Conservation (phyloP, 2,329 filamentous ascomycete species). For the Harringtonia lauricola region DNA sequence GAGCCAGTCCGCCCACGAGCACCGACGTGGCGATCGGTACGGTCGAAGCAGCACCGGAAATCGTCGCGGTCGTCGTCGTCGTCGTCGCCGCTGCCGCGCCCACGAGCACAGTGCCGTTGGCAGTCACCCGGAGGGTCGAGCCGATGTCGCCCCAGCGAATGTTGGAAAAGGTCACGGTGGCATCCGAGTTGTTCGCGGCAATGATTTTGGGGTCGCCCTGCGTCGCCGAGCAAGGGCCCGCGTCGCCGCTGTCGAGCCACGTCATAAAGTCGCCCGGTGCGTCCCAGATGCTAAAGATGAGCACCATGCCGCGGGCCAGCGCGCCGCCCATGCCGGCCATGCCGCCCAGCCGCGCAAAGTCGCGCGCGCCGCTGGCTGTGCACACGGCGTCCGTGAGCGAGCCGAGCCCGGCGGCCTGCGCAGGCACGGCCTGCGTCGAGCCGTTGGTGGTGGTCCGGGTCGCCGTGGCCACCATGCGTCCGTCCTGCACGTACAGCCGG, state of each 20-base stretch:
- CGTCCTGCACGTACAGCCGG: conserved; percentile 35
- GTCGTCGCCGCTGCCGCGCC: not conserved
- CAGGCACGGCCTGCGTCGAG: conserved; percentile 1
- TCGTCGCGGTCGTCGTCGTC: too few species aligned
- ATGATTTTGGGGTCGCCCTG: conserved; percentile 41
- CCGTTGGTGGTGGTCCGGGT: conserved; percentile 5
- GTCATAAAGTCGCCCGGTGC: conserved; percentile 41
- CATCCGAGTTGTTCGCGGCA: conserved; percentile 28
- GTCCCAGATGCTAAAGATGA: conserved; percentile 45
- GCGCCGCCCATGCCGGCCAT: conserved; percentile 21
- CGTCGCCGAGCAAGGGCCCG: conserved; percentile 42
- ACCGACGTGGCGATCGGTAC: too few species aligned
- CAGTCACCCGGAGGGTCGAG: conserved; percentile 2
- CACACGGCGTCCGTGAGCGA: conserved; percentile 15
- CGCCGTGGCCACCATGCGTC: conserved; percentile 29
- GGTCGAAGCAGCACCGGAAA: too few species aligned
- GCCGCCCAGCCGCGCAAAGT: conserved; percentile 19
- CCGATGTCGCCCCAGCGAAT: conserved; percentile 43
- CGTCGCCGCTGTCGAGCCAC: conserved; percentile 40
- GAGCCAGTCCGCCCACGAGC: too few species aligned
- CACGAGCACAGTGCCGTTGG: not conserved
- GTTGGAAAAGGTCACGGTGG: conserved; percentile 43
- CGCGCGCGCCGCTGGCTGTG: conserved; percentile 4
- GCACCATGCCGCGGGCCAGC: conserved; percentile 37
- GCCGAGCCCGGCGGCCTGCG: conserved; percentile 4